These are phyloP conservation scores for Marchantia paleacea DNA, from an alignment of 225 moss, liverwort and hornwort species.

Conservation along the genomic window DNA sequence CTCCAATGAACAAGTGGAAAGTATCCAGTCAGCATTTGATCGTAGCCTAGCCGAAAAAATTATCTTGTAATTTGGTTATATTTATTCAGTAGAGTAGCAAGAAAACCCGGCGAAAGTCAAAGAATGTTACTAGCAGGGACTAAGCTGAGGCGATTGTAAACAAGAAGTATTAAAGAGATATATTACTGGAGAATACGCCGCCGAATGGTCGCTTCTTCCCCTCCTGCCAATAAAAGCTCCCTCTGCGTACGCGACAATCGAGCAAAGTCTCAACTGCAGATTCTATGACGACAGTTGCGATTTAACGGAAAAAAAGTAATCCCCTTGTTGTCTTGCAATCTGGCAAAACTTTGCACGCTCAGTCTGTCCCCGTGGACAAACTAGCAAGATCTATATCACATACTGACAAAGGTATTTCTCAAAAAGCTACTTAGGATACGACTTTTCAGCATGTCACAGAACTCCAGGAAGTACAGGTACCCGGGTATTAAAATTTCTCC, in stretches of 20 bases:
- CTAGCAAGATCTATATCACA: not conserved
- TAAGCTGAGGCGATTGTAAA: not conserved
- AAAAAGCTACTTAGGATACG: not conserved
- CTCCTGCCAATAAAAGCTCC: constrained; percentile 85
- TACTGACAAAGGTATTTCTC: not conserved
- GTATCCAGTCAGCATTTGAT: constrained; percentile 1
- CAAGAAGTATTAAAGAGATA: not conserved
- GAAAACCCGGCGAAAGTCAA: not conserved
- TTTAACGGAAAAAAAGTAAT: not conserved
- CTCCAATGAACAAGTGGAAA: constrained; percentile 33
- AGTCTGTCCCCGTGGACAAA: not conserved
- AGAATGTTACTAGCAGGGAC: not conserved
- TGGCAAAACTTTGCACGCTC: not conserved
- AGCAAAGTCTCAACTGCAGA: not conserved
- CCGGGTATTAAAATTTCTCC: not conserved
- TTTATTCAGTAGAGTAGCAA: not conserved
- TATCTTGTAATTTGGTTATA: not conserved
- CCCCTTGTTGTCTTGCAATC: not conserved
- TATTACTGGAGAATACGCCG: constrained; percentile 83
- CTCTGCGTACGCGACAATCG: constrained; percentile 47
- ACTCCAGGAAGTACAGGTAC: not conserved
- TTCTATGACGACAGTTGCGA: not conserved
- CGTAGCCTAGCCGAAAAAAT: not conserved
- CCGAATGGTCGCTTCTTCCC: constrained; percentile 74
- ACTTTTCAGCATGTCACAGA: not conserved